Evolutionary conservation across 805 yeast species (phyloP).

Genomic region (Saturnispora diversa): DNA sequence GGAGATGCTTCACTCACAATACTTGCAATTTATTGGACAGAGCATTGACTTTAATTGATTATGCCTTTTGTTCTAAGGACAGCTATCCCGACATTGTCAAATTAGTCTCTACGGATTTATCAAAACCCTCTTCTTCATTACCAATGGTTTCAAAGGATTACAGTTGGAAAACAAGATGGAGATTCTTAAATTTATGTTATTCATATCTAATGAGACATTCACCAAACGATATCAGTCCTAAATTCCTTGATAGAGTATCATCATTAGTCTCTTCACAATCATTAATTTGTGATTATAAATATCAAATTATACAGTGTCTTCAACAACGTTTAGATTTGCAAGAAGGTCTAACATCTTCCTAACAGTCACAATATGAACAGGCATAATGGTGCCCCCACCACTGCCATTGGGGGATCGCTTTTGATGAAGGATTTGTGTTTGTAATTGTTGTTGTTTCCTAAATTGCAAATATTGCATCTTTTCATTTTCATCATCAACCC

Average conservation of each 20-base stretch:
- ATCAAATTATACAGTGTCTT: neutral
- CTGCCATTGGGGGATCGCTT: neutral
- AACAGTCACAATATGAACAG: slow-evolving; percentile 71
- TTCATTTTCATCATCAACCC: slow-evolving; percentile 14
- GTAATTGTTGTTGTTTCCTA: slow-evolving; percentile 14
- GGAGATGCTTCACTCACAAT: slow-evolving; percentile 1
- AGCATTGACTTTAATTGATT: slow-evolving; percentile 4
- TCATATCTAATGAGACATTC: neutral
- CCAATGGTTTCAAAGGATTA: neutral
- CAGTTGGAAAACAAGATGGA: slow-evolving; percentile 2
- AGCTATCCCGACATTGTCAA: neutral
- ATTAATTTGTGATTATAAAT: neutral
- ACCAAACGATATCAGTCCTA: neutral
- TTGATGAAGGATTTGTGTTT: slow-evolving; percentile 1
- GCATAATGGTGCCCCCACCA: slow-evolving; percentile 36
- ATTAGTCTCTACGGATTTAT: neutral
- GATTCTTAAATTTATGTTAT: slow-evolving; percentile 1
- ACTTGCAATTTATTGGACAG: neutral
- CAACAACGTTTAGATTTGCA: slow-evolving; percentile 48
- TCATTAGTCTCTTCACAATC: slow-evolving; percentile 1
- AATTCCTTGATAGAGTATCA: too few species aligned
- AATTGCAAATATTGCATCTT: slow-evolving; percentile 16
- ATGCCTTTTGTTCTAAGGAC: slow-evolving; percentile 1
- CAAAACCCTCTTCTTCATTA: neutral
- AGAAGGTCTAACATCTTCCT: slow-evolving; percentile 50